Conservation (phyloP, 495 filamentous ascomycete species). For the Penicillium ucsense region DNA sequence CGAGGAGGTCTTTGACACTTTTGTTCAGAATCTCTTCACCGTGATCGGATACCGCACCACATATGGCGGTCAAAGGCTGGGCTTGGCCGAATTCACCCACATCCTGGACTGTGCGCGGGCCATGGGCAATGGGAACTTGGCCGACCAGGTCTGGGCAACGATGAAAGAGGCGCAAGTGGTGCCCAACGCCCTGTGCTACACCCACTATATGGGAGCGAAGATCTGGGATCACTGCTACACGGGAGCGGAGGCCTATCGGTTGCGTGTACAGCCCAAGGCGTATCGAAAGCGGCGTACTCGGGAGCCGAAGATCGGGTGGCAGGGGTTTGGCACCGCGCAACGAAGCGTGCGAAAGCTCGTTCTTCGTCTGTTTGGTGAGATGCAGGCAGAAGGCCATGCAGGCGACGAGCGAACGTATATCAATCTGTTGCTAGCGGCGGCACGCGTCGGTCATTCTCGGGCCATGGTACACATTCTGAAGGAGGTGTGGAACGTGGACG, state of each 20-base stretch:
- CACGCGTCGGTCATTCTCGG: conserved; percentile 42
- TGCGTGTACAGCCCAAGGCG: conserved; percentile 31
- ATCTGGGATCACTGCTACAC: conserved; percentile 32
- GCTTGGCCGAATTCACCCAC: conserved; percentile 43
- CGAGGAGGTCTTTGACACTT: conserved; percentile 28
- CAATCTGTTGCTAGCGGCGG: conserved; percentile 45
- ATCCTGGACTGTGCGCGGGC: conserved; percentile 46
- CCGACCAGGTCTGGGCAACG: conserved; percentile 42
- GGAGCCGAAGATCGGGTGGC: conserved; percentile 13
- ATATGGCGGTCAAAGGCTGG: conserved; percentile 15
- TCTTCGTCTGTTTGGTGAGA: conserved; percentile 36
- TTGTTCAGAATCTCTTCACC: conserved; percentile 23
- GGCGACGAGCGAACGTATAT: conserved; percentile 48
- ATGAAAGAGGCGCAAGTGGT: conserved; percentile 28
- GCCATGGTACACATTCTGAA: conserved; percentile 40
- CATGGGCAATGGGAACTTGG: conserved; percentile 34
- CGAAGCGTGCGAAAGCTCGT: conserved; percentile 27
- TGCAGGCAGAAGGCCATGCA: conserved; percentile 35
- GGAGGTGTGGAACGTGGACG: conserved; percentile 50
- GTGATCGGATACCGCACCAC: conserved; percentile 28
- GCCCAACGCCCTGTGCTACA: conserved; percentile 49
- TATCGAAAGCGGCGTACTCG: conserved; percentile 19
- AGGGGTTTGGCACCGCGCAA: conserved; percentile 22
- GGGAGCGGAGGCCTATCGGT: conserved; percentile 26
- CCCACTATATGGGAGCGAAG: conserved; percentile 41